A percentile compares a stretch with the other conserved stretches of the same genome.
Evolutionary conservation across 1,284 basidiomycete species (phyloP).

Genomic region (Tilletia caries): DNA sequence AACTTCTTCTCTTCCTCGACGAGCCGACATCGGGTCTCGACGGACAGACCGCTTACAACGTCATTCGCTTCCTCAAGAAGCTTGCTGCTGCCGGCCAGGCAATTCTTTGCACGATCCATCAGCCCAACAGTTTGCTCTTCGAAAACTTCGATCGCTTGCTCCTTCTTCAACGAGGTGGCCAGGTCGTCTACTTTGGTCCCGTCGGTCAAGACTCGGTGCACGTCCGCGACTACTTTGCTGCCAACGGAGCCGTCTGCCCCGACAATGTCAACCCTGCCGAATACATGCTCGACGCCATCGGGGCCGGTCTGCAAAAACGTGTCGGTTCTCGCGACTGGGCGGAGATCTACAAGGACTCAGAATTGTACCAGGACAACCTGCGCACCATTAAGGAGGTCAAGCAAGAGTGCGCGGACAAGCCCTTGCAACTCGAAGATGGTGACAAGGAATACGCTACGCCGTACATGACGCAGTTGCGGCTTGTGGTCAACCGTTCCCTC

Average conservation of each 20-base stretch:
- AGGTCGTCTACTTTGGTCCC: constrained; percentile 62
- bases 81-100: constrained; percentile 83
- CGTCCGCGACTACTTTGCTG: constrained; percentile 61
- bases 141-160: constrained; percentile 64
- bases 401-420: constrained; percentile 54
- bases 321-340: constrained; percentile 53
- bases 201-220: constrained; percentile 60
- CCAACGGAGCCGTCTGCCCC: constrained; percentile 59
- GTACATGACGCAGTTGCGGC: constrained; percentile 72
- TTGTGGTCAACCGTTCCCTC: constrained; percentile 72
- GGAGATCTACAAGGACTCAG: constrained; percentile 53
- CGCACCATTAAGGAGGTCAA: constrained; percentile 58
- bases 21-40: constrained; percentile 72
- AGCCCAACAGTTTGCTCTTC: constrained; percentile 66
- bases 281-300: constrained; percentile 57
- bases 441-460: constrained; percentile 62
- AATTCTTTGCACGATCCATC: constrained; percentile 60
- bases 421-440: constrained; percentile 44
- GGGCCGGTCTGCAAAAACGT: constrained; percentile 48
- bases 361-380: constrained; percentile 51
- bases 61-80: constrained; percentile 71
- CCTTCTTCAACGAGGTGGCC: constrained; percentile 44
- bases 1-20: constrained; percentile 62
- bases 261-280: constrained; percentile 60
- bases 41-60: constrained; percentile 82